A percentile compares a stretch with the other conserved stretches of the same genome.
Evolutionary conservation across 345 rosid species (phyloP).

Genomic region (Viola odorata): DNA sequence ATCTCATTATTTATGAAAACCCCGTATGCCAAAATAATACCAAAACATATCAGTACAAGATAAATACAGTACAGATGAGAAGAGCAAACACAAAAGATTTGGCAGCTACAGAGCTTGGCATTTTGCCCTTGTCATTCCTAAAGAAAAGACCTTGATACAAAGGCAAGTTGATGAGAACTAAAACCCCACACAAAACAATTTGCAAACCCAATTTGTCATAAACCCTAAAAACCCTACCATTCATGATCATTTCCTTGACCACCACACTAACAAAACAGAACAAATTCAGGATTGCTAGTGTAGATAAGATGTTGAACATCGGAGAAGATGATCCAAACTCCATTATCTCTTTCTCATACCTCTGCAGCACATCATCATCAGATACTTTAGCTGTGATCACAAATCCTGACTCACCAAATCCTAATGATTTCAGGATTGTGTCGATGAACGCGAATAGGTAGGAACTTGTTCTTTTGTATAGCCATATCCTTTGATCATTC

Average conservation of each 20-base stretch:
- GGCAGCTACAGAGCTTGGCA: slow-evolving; percentile 40
- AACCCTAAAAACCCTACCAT: not conserved
- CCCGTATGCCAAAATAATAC: not conserved
- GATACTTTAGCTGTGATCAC: slow-evolving; percentile 61
- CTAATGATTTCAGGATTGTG: slow-evolving; percentile 33
- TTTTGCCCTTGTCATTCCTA: slow-evolving; percentile 58
- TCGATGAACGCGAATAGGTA: slow-evolving; percentile 55
- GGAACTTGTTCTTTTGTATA: slow-evolving; percentile 66
- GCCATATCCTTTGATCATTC: slow-evolving; percentile 71
- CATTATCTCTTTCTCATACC: slow-evolving; percentile 55
- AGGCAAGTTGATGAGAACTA: slow-evolving; percentile 58
- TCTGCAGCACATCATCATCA: slow-evolving; percentile 40
- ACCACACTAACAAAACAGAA: slow-evolving; percentile 28
- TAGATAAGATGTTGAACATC: slow-evolving; percentile 51
- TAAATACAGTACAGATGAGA: slow-evolving; percentile 36
- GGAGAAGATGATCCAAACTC: slow-evolving; percentile 71
- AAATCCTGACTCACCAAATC: slow-evolving; percentile 46
- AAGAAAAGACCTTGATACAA: slow-evolving; percentile 49
- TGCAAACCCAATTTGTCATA: slow-evolving; percentile 38
- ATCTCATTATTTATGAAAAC: no score
- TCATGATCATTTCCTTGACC: slow-evolving; percentile 10
- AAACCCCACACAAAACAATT: slow-evolving; percentile 36
- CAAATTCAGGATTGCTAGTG: slow-evolving; percentile 55
- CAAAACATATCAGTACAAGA: slow-evolving; percentile 5
- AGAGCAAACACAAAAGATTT: slow-evolving; percentile 39